A percentile compares a stretch with the other conserved stretches of the same genome.
Conservation (phyloP, 306 rosid genomes). For the Casuarina cunninghamiana region DNA sequence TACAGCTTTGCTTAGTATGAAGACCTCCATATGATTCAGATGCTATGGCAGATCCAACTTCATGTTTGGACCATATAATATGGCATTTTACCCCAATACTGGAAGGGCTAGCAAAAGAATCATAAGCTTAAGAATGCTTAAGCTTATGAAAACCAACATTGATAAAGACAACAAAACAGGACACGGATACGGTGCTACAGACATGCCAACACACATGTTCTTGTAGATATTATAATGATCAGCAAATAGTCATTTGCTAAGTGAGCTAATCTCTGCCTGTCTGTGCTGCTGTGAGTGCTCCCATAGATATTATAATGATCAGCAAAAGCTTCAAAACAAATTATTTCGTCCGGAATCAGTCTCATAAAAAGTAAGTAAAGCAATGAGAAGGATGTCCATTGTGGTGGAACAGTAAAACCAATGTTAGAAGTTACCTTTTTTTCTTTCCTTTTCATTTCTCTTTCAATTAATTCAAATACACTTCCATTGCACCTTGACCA, state of each 20-base stretch:
- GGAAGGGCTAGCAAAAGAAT: too few species aligned
- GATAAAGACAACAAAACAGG: not conserved
- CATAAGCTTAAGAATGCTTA: not conserved
- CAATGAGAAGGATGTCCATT: not conserved
- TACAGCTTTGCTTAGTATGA: slow-evolving; percentile 5
- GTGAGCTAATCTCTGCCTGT: not conserved
- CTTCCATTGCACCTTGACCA: too few species aligned
- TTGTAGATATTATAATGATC: not conserved
- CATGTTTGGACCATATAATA: not conserved
- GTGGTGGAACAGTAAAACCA: not conserved
- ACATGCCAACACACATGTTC: not conserved
- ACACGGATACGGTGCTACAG: not conserved
- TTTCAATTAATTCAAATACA: not conserved
- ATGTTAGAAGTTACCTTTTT: not conserved
- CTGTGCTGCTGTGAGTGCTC: not conserved
- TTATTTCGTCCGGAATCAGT: not conserved
- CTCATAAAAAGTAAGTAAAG: not conserved
- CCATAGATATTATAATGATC: not conserved
- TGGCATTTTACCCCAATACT: too few species aligned
- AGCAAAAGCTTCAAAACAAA: not conserved
- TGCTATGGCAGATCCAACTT: not conserved
- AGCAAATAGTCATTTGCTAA: not conserved
- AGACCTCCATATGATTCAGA: slow-evolving; percentile 16
- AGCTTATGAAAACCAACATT: not conserved
- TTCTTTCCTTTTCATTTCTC: not conserved